Base-by-base conservation (phyloP, 1,284 basidiomycete genomes). In the Xanthoconium separans region DNA sequence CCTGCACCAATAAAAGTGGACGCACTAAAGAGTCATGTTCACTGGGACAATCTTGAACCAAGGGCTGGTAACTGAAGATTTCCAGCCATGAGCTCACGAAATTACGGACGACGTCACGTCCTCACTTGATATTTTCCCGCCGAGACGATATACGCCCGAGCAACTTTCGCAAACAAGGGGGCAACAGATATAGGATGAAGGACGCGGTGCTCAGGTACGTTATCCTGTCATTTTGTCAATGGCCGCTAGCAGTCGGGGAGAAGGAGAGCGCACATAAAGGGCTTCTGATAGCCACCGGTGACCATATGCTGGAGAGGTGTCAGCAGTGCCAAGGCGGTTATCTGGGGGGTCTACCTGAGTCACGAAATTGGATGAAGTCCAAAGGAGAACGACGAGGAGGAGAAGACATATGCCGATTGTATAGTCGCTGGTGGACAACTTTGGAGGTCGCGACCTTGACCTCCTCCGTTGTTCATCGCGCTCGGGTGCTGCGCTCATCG, bases 161-260 rank as follows among this genome's bases (percentile, higher is more conserved):
- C 53, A 67, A 66, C 58, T 70, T 72, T 51, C 78, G 77, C 54
- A 85, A 62, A 44, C 77, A 64, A 64, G 80, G 84, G 0, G 93
- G 93, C 10, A 98, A 64, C 27, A 99, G 84, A 73, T 98, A 98
- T 18, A 96, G 64, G n/a, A 86, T 76, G 70, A 98, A 99, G 10
- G 90, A 81, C 53, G 92, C 87, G 0, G 94, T 96, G 70, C 88
- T 93, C 64, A 93, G 74, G 64, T 94, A 97, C 3, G 94, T 97
- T 44, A 93, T 79, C 47, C 89, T 91, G 60, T 34, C 44, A 37
- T 37, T 31, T 31, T 34, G 45, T 60, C 55, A 51, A 56, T 18
- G 42, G 42, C 39, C 15, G 29, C 51, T 20, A 49, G 41, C 20
- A 4, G 22, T 29, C 24, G 36, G 29, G 20, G 20, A 40, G 29